Evolutionary conservation across 805 yeast genomes (phyloP).

Genomic region (Cyberlindnera lachancei): DNA sequence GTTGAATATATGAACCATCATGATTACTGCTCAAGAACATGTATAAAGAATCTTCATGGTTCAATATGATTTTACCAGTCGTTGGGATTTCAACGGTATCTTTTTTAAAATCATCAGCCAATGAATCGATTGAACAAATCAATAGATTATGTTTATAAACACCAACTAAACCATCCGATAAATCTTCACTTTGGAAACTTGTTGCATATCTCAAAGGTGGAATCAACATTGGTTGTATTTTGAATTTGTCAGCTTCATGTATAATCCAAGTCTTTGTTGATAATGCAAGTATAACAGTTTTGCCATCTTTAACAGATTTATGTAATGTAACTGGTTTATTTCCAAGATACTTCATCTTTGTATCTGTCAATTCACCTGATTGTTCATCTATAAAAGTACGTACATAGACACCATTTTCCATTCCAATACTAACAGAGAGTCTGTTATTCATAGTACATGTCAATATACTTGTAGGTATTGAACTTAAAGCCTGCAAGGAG

Average conservation of each 20-base stretch:
- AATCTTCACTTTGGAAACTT: slow-evolving; percentile 56
- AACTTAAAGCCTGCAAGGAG: slow-evolving; percentile 58
- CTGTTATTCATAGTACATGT: slow-evolving; percentile 16
- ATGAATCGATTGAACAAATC: slow-evolving; percentile 46
- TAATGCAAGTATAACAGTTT: slow-evolving; percentile 24
- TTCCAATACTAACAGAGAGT: slow-evolving; percentile 62
- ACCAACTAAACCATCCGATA: slow-evolving; percentile 56
- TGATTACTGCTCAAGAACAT: slow-evolving; percentile 16
- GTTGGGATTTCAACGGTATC: slow-evolving; percentile 39
- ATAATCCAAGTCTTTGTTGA: slow-evolving; percentile 28
- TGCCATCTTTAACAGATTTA: slow-evolving; percentile 7
- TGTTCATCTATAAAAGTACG: slow-evolving; percentile 47
- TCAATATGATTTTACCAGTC: slow-evolving; percentile 40
- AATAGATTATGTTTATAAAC: slow-evolving; percentile 42
- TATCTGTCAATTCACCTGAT: slow-evolving; percentile 57
- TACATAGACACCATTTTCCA: slow-evolving; percentile 77
- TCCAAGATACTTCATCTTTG: slow-evolving; percentile 69
- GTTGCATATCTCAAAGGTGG: slow-evolving; percentile 36
- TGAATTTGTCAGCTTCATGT: slow-evolving; percentile 17
- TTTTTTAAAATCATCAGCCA: slow-evolving; percentile 25
- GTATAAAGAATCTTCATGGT: slow-evolving; percentile 14
- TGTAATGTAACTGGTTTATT: slow-evolving; percentile 48
- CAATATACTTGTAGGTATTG: slow-evolving; percentile 35
- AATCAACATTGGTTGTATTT: slow-evolving; percentile 23
- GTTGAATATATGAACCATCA: slow-evolving; percentile 7